Evolutionary conservation across 306 rosid genomes (phyloP), one percentile per base, ranked within the genome.

Genomic region (Castanospermum australe): DNA sequence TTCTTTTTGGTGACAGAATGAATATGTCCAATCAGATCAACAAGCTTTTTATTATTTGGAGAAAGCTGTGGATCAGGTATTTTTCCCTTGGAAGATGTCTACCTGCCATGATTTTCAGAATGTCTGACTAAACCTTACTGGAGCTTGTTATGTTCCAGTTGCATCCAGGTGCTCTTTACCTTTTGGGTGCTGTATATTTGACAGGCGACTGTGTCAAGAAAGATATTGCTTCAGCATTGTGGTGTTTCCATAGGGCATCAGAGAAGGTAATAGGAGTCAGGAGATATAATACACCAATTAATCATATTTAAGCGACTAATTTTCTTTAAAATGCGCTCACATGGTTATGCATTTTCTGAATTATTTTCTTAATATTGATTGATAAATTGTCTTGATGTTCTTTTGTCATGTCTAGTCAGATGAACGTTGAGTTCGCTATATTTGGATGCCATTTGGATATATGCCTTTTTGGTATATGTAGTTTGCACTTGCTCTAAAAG

Each of bases 111-210:
- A 66, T 56, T 81, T 81, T 83, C 2, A 14, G 47, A 73, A 61
- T 74, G 32, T 21, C 72, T 39, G 41, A 70, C 38, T 38, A 77
- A 82, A 82, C 84, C 89, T 94, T 33, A 88, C 61, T 60, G 41
- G 78, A 45, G 33, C 83, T 67, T 67, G 67, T 72, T 69, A 28
- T 86, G 73, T 77, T 87, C 47, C 79, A 95, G 99, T 82, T 91
- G 86, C 98, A 95, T 88, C 93, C 99, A 81, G 96, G 91, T 78
- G 97, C 99, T 52, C 99, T 92, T 73, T 95, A 91, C 79, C 98
- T 95, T 79, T 81, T 95, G 62, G 99, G 97, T 73, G 86, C 89
- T 13, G 98, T 95, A 73, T 95, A 92, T 87, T 86, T 90, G 88
- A 87, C 94, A 0, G 98, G 98, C 18, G 97, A 95, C 68, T 95